phyloP scores from a whole-genome alignment of 139 green algal species.

The Nannochloris sp. region DNA sequence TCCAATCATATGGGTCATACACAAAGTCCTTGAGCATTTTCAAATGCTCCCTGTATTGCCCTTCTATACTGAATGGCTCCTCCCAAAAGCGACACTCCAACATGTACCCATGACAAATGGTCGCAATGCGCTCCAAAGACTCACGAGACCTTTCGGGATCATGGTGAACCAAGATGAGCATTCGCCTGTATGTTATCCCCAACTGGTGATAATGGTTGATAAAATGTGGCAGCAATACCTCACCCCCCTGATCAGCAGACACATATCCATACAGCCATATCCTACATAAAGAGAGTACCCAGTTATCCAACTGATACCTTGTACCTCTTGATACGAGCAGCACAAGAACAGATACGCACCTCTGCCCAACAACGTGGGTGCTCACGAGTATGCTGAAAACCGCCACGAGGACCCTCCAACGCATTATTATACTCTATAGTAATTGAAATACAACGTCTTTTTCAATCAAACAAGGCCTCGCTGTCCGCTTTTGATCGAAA shows the following conservation, averaged over 20 bases:
- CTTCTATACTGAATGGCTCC: constrained; percentile 19
- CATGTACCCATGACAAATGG: constrained; percentile 18
- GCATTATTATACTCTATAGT: too few relatives aligned
- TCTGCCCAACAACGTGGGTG: too few relatives aligned
- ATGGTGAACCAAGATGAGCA: constrained; percentile 43
- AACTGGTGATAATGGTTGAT: constrained; percentile 37
- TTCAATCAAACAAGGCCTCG: too few relatives aligned
- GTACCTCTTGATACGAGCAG: too few relatives aligned
- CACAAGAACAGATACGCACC: too few relatives aligned
- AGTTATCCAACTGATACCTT: too few relatives aligned
- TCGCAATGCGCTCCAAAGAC: constrained; percentile 13
- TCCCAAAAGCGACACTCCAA: constrained; percentile 33
- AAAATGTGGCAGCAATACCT: constrained; percentile 37
- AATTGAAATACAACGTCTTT: too few relatives aligned
- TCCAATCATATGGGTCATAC: constrained; percentile 30
- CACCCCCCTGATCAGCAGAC: constrained; percentile 34
- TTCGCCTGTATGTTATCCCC: constrained; percentile 25
- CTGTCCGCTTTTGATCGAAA: too few relatives aligned
- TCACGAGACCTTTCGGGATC: constrained; percentile 16
- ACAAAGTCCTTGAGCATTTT: constrained; percentile 28
- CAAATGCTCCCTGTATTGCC: constrained; percentile 20
- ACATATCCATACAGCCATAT: constrained; percentile 43
- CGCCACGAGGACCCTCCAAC: too few relatives aligned
- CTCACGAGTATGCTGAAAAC: too few relatives aligned
- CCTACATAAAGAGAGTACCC: neutral